These are phyloP conservation scores for Metschnikowia lunata DNA, from an alignment of 805 yeast genomes.

Conservation along the genomic window DNA sequence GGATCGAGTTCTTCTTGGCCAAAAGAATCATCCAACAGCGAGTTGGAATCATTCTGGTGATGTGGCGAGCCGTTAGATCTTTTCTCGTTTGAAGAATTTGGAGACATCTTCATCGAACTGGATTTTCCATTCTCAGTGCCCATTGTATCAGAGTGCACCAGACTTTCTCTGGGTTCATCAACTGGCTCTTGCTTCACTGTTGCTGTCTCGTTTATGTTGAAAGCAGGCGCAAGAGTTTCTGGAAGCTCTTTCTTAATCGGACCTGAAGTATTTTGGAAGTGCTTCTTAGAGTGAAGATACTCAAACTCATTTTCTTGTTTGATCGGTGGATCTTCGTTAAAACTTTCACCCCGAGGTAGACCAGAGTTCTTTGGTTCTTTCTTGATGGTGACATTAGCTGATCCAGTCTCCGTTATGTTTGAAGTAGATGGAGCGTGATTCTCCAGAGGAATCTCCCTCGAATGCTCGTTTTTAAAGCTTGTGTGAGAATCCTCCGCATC, in stretches of 20 bases:
- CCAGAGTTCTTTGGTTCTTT: not conserved
- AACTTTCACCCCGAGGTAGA: not conserved
- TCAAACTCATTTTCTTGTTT: not conserved
- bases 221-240: not conserved
- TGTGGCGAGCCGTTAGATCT: not conserved
- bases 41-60: constrained; percentile 1
- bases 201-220: not conserved
- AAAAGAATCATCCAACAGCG: not conserved
- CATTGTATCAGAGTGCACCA: not conserved
- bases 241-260: not conserved
- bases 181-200: not conserved
- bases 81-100: not conserved
- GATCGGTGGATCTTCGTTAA: not conserved
- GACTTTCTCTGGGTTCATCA: not conserved
- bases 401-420: no score
- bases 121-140: not conserved
- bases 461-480: not conserved
- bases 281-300: not conserved
- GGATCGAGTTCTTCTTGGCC: constrained; percentile 3
- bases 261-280: no score
- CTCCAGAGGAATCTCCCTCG: no score
- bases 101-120: not conserved
- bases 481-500: not conserved
- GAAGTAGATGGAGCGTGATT: no score
- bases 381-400: not conserved